Percentiles rank a stretch among this genome's conserved stretches.
These are phyloP conservation scores for Monosporascus cannonballus DNA, from an alignment of 2,329 filamentous ascomycete species.

Conservation along the genomic window DNA sequence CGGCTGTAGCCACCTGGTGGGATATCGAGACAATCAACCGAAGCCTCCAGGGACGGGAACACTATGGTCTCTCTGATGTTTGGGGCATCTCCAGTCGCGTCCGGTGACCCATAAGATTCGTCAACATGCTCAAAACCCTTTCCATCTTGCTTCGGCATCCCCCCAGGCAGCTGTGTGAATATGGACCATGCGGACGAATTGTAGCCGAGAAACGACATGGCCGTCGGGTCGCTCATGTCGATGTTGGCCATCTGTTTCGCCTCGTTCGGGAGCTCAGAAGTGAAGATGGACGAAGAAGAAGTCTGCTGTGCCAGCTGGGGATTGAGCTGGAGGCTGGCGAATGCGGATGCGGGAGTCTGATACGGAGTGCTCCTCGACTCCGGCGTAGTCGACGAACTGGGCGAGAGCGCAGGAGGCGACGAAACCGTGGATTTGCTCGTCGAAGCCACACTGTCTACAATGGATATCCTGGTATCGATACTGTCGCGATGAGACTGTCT, in stretches of 20 bases:
- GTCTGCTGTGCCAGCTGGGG: slow-evolving; percentile 20
- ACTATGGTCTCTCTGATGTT: slow-evolving; percentile 7
- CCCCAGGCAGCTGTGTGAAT: slow-evolving; percentile 11
- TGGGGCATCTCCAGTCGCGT: too few relatives aligned
- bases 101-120: background rate
- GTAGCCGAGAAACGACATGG: slow-evolving; percentile 20
- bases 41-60: slow-evolving; percentile 10
- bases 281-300: slow-evolving; percentile 30
- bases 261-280: slow-evolving; percentile 35
- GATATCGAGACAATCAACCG: slow-evolving; percentile 7
- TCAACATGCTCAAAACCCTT: background rate
- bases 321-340: slow-evolving; percentile 17
- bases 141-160: slow-evolving; percentile 1
- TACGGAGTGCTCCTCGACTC: slow-evolving; percentile 17
- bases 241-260: slow-evolving; percentile 34
- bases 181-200: slow-evolving; percentile 13
- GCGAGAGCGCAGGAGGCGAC: slow-evolving; percentile 22
- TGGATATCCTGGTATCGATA: slow-evolving; percentile 11
- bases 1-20: slow-evolving; percentile 10
- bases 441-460: slow-evolving; percentile 6
- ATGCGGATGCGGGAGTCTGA: slow-evolving; percentile 22
- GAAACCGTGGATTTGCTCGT: slow-evolving; percentile 10
- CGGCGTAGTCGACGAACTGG: slow-evolving; percentile 11
- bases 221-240: slow-evolving; percentile 25
- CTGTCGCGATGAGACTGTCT: slow-evolving; percentile 9